A percentile compares a stretch with the other conserved stretches of the same genome.
These are phyloP conservation scores for Skeletonema grethae DNA, from an alignment of 108 stramenopile genomes.

Conservation along the genomic window DNA sequence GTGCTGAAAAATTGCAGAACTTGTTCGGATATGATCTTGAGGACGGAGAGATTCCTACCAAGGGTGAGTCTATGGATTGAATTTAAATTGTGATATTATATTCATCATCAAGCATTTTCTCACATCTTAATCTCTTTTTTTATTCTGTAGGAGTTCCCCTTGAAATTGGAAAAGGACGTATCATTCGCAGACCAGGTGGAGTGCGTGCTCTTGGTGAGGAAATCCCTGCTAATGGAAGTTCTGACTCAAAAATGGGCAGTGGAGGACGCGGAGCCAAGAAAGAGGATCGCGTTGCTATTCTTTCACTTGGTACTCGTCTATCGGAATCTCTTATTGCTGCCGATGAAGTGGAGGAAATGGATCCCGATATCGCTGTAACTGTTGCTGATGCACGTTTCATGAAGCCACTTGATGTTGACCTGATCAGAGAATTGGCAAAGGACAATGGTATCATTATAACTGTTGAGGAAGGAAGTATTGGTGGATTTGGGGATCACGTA, in stretches of 20 bases:
- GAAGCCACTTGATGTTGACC: conserved; percentile 94
- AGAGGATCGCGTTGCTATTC: conserved; percentile 88
- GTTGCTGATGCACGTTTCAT: conserved; percentile 97
- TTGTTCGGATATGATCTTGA: conserved; percentile 88
- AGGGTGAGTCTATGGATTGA: conserved; percentile 51
- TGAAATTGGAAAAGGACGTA: conserved; percentile 94
- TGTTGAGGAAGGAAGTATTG: conserved; percentile 93
- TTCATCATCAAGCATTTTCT: conserved; percentile 14
- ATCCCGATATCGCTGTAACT: conserved; percentile 85
- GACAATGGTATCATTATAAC: conserved; percentile 92
- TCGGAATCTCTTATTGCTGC: conserved; percentile 90
- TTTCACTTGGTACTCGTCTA: conserved; percentile 92
- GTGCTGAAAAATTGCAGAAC: conserved; percentile 81
- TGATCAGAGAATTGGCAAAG: conserved; percentile 88
- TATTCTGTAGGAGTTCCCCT: conserved; percentile 58
- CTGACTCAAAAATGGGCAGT: conserved; percentile 39
- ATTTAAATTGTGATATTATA: conserved; percentile 6
- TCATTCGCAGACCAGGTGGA: conserved; percentile 83
- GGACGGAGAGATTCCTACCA: conserved; percentile 76
- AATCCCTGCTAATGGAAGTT: conserved; percentile 42
- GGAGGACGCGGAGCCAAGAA: conserved; percentile 68
- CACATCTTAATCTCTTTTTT: background rate
- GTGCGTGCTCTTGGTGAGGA: conserved; percentile 60
- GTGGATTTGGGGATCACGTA: conserved; percentile 96
- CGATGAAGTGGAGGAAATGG: conserved; percentile 84